Evolutionary conservation across 805 yeast genomes (phyloP), one percentile per base, ranked within the genome.

Genomic region (Priceomyces fermenticarens): DNA sequence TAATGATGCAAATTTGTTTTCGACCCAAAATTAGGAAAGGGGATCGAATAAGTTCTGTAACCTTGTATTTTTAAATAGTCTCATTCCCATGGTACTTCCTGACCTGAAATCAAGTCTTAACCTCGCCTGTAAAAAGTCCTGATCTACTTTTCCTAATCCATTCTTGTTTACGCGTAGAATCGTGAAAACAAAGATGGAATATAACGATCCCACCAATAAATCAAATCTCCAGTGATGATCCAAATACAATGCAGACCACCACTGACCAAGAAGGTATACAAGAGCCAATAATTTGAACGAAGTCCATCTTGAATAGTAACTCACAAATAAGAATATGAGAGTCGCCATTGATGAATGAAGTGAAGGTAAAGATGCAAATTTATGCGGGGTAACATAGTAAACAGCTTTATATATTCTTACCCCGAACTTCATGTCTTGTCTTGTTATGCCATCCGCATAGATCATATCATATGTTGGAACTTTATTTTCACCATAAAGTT

Each of bases 221-320:
- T 83, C 88, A 28, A 81, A 58, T 44, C 86, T 67, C 74, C 82
- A 83, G 57, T 83, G 89, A 58, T 82, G 88, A 54, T 82, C 88
- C 43, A 83, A 58, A 51, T 83, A 83, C 63, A 83, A 78, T 2
- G 87, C 80, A 16, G 86, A 78, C 87, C 88, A 83, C 85, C 88
- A 81, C 54, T 82, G 88, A 27, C 78, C 53, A 2, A 67, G 43
- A 6, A 82, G 76, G 57, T 75, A 82, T 0, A 45, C 28, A 4
- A 72, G 51, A 14, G 70, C 73, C 1, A 70, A 47, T 4, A 65
- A 12, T 45, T 67, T 69, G 23, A 68, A 56, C 1, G 48, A 30
- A 5, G 53, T 46, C 66, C 70, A 66, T 16, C 61, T 55, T 3
- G 73, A 50, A 52, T 72, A 68, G 53, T 65, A 64, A 20, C 63